Base-by-base conservation (phyloP, 148 eudicot genomes). In the Oxyria digyna region DNA sequence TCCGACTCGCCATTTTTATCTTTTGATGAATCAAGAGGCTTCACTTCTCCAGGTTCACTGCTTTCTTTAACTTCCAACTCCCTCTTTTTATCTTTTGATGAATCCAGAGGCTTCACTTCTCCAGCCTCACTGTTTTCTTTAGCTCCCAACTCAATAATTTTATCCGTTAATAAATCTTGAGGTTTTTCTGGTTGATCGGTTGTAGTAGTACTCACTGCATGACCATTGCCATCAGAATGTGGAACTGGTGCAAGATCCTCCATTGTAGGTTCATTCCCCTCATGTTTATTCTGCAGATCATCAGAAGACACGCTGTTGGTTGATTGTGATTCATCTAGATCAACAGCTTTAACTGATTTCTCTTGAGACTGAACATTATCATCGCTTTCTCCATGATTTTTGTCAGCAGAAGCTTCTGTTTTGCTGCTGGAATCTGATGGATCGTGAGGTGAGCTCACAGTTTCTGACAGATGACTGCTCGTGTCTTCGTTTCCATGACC, bases 381-480 rank as follows among this genome's bases (percentile, higher is more conserved):
- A 11, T 55, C 63, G 5, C 33, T 11, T 26, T 26, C 63, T 55
- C 63, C 63, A 26, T 24, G 13, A 27, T 35, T 55, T 27, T 27
- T 20, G 27, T 21, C 26, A 8, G 11, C 57, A 50, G 57, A 20
- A 50, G 23, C 12, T 50, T 21, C 18, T 0, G 14, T 50, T n/a
- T 20, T 9, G 26, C 57, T 8, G 27, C 57, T 21, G 27, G n/a
- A 76, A 65, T 52, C 35, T 59, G 37, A 29, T 59, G 65, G 10
- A 59, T 59, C 65, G 17, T 26, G 65, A 59, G 20, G 9, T 27
- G 38, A 29, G 65, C 37, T 29, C 15, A 31, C 14, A 5, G 38
- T 6, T 59, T 83, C 80, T 37, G 79, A 74, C n/a, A n/a, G n/a
- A 57, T 63, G 73, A 70, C 74, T 69, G 72, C 75, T 73, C 48